phyloP scores from a whole-genome alignment of 371 early-diverging fungal species.

The Mucor lusitanicus region DNA sequence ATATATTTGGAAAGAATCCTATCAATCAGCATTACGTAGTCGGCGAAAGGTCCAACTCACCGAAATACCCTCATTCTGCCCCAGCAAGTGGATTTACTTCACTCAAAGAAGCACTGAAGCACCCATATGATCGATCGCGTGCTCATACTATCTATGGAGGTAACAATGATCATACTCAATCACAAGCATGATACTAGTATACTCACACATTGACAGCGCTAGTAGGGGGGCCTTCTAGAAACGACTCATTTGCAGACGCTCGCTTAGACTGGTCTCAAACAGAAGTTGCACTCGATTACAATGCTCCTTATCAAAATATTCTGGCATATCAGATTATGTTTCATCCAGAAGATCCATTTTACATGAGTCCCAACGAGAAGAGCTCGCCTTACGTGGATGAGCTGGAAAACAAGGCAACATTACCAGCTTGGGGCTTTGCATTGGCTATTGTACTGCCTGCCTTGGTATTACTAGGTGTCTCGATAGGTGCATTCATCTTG shows the following conservation, averaged over 20 bases:
- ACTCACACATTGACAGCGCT: constrained; percentile 22
- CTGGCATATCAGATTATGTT: constrained; percentile 53
- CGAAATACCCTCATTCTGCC: constrained; percentile 52
- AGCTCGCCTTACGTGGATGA: neutral
- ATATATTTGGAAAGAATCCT: constrained; percentile 54
- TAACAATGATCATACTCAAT: constrained; percentile 4
- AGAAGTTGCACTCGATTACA: constrained; percentile 59
- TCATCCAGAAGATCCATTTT: constrained; percentile 6
- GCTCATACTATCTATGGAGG: constrained; percentile 24
- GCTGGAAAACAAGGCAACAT: neutral
- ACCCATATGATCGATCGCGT: neutral
- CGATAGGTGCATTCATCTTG: neutral
- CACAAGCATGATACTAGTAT: neutral
- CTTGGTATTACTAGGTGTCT: neutral
- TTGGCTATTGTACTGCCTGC: neutral
- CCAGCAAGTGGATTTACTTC: constrained; percentile 35
- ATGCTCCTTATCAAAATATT: constrained; percentile 49
- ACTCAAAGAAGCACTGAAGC: neutral
- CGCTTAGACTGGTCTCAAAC: constrained; percentile 47
- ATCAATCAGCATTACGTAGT: constrained; percentile 48
- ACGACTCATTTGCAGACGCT: constrained; percentile 43
- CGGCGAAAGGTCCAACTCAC: constrained; percentile 52
- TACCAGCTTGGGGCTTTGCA: constrained; percentile 2
- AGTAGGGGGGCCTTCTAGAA: constrained; percentile 53
- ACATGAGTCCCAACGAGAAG: neutral